These are phyloP conservation scores for Sphaerulina vaccinii DNA, from an alignment of 2,329 filamentous ascomycete genomes.

Conservation along the genomic window DNA sequence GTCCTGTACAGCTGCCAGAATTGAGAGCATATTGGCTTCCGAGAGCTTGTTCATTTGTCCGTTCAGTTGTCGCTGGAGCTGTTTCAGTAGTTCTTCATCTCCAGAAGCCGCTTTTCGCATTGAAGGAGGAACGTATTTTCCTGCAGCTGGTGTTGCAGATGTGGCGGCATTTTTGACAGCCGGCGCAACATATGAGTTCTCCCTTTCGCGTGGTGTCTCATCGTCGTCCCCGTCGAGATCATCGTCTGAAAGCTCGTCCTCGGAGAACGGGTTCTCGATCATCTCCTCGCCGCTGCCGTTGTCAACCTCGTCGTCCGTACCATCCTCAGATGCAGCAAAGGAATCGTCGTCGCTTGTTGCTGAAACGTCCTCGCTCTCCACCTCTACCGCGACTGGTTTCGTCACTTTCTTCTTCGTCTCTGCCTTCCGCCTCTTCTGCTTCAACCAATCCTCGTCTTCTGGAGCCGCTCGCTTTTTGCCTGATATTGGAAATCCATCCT, in stretches of 20 bases:
- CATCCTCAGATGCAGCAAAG: slow-evolving; percentile 15
- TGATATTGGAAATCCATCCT: slow-evolving; percentile 43
- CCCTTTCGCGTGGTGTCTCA: slow-evolving; percentile 50
- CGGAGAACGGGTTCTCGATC: slow-evolving; percentile 36
- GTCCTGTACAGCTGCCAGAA: slow-evolving; percentile 76
- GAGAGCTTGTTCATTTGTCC: slow-evolving; percentile 91
- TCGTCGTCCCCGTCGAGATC: slow-evolving; percentile 38
- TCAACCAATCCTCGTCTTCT: slow-evolving; percentile 63
- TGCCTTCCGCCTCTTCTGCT: slow-evolving; percentile 57
- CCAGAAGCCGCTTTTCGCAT: slow-evolving; percentile 63
- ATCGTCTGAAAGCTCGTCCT: slow-evolving; percentile 36
- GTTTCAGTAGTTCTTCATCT: slow-evolving; percentile 65
- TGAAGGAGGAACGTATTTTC: slow-evolving; percentile 89
- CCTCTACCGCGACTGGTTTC: slow-evolving; percentile 13
- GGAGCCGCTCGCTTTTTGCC: slow-evolving; percentile 52
- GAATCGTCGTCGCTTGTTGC: background rate
- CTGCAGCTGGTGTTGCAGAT: slow-evolving; percentile 35
- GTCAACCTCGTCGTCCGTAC: slow-evolving; percentile 37
- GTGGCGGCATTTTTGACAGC: slow-evolving; percentile 40
- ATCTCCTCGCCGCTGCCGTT: slow-evolving; percentile 42
- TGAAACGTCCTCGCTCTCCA: slow-evolving; percentile 29
- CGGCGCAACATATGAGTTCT: slow-evolving; percentile 89
- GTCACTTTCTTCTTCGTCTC: slow-evolving; percentile 34
- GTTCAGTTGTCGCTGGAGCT: slow-evolving; percentile 76
- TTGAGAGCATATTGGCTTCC: slow-evolving; percentile 82